Conservation (phyloP, 345 rosid genomes). For the Crucihimalaya himalaica region DNA sequence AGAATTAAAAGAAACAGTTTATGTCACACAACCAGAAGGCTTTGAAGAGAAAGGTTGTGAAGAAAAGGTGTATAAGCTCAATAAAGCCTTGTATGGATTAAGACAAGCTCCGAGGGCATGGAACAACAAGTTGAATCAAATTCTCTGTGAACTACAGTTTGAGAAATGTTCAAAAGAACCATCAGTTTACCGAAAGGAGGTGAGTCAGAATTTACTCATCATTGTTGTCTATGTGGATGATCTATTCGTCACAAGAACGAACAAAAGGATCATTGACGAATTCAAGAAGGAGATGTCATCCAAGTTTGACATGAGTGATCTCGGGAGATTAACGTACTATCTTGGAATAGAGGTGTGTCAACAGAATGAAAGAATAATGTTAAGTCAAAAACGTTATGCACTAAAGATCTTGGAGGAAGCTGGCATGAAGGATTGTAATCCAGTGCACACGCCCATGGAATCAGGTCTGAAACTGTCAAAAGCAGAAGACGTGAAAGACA, state of each 20-base stretch:
- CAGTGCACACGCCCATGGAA: background rate
- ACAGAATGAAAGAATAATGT: fast-evolving
- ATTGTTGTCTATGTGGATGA: background rate
- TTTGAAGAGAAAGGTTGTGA: background rate
- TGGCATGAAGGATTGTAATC: background rate
- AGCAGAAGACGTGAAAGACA: background rate
- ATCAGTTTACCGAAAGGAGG: background rate
- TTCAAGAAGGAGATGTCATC: too few relatives aligned
- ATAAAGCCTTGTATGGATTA: background rate
- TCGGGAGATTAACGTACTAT: background rate
- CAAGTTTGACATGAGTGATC: background rate
- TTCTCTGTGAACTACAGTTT: too few relatives aligned
- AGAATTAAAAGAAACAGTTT: fast-evolving
- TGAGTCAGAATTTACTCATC: fast-evolving
- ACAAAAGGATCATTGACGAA: too few relatives aligned
- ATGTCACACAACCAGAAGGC: background rate
- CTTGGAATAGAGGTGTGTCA: background rate
- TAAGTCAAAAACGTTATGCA: background rate
- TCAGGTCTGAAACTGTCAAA: background rate
- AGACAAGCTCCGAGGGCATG: background rate
- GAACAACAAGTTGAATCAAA: background rate
- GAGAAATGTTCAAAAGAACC: too few relatives aligned
- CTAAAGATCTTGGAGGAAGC: background rate
- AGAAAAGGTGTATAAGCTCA: background rate
- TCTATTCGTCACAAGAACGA: fast-evolving